Base-by-base conservation (phyloP, 1,284 basidiomycete species). In the Pseudozyma flocculosa region DNA sequence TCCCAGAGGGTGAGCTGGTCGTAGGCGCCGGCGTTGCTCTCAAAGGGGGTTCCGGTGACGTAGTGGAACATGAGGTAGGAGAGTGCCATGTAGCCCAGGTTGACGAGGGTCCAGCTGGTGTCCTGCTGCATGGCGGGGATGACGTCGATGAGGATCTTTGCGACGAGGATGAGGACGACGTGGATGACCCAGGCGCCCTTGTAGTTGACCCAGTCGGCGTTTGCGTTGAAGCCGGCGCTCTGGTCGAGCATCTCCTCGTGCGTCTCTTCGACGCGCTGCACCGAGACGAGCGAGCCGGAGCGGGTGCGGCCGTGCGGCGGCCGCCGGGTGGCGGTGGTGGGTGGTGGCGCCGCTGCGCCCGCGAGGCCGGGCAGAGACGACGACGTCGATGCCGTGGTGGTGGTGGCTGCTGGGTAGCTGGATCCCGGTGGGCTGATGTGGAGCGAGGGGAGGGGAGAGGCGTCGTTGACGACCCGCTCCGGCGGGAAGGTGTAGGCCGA, bases 21-120 rank as follows among this genome's bases (percentile, higher is more conserved):
- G 80, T 95, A 98, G 5, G 90, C 94, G 39, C 95, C 95, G 14
- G 87, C 87, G 66, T 78, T 92, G 83, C 74, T 48, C 56, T 94
- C 89, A 79, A 98, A 98, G 3, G 95, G 94, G 30, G 95, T 91
- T 43, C 94, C 94, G 13, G 92, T 96, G 50, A 95, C 92, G 82
- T 90, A 92, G 79, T 99, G 94, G 81, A 99, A 99, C 90, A 99
- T 95, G 65, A 97, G 82, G 81, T 94, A 98, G 14, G 93, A 90
- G 23, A 94, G 93, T 38, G 87, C 84, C 70, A 93, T 89, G 81
- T 99, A 99, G 54, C 89, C 81, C 44, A 97, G 80, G 78, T 96
- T 96, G 65, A 93, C 90, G 26, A 93, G 82, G 10, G 94, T 95
- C 94, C 94, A 99, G 76, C 90, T 92, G 39, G 92, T 83, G 81